Percentiles rank a stretch among this genome's conserved stretches.
phyloP scores from a whole-genome alignment of 2,329 filamentous ascomycete genomes.

The Lasiodiplodia sp. region DNA sequence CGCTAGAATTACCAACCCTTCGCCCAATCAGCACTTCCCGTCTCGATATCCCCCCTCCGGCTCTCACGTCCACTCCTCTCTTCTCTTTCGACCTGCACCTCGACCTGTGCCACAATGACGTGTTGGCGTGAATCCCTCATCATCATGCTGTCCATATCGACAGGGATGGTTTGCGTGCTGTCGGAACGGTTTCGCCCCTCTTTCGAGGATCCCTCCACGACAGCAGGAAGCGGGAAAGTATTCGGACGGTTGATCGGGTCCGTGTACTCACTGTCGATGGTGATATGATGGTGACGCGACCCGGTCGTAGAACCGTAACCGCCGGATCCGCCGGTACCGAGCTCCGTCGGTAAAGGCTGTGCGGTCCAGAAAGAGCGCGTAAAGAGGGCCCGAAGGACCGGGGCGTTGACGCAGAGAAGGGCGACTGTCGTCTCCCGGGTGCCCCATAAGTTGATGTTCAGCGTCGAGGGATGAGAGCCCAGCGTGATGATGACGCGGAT shows the following conservation, averaged over 20 bases:
- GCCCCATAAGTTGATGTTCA: slow-evolving; percentile 49
- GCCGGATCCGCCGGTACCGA: neutral
- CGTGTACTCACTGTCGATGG: neutral
- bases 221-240: neutral
- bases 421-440: slow-evolving; percentile 46
- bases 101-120: neutral
- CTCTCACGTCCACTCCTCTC: neutral
- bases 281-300: neutral
- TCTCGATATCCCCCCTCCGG: neutral
- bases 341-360: neutral
- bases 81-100: slow-evolving; percentile 15
- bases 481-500: slow-evolving; percentile 43
- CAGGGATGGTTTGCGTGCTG: neutral
- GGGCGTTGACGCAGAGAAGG: slow-evolving; percentile 45
- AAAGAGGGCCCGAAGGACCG: slow-evolving; percentile 43
- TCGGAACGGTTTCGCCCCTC: neutral
- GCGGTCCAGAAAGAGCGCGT: slow-evolving; percentile 40
- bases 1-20: slow-evolving; percentile 3
- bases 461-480: slow-evolving; percentile 38
- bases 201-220: neutral
- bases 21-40: neutral
- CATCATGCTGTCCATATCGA: neutral
- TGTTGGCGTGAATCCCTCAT: neutral
- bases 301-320: neutral
- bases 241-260: neutral